Percentiles rank a stretch among this genome's conserved stretches.
phyloP scores from a whole-genome alignment of 441 rosid species.

The Erodium moschatum region DNA sequence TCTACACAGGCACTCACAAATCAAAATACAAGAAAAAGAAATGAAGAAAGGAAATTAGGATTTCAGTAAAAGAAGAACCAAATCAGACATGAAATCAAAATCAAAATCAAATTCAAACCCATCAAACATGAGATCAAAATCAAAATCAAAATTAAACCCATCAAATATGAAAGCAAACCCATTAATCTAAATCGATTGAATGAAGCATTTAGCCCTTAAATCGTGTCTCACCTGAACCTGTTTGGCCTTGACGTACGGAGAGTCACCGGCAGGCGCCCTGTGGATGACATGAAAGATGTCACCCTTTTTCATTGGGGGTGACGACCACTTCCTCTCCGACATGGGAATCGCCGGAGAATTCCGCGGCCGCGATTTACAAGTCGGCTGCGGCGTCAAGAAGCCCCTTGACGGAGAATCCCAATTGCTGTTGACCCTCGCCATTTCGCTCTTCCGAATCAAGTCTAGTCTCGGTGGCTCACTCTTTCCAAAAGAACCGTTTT shows the following conservation, averaged over 20 bases:
- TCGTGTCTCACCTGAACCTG: constrained; percentile 47
- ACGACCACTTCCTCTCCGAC: constrained; percentile 32
- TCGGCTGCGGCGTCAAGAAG: constrained; percentile 47
- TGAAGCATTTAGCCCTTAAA: background rate
- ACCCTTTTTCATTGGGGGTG: constrained; percentile 20
- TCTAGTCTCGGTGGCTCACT: background rate
- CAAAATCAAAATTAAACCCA: background rate
- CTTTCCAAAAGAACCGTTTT: background rate
- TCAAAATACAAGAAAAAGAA: background rate
- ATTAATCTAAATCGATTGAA: background rate
- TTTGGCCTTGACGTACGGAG: constrained; percentile 79
- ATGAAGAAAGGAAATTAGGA: background rate
- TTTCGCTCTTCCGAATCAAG: background rate
- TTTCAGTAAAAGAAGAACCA: background rate
- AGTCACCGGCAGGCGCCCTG: constrained; percentile 68
- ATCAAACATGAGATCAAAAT: background rate
- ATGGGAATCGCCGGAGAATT: constrained; percentile 23
- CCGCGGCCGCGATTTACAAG: constrained; percentile 25
- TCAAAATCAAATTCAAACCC: background rate
- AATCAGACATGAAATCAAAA: too few relatives aligned
- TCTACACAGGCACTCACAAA: background rate
- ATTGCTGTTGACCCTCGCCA: constrained; percentile 28
- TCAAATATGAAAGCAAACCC: background rate
- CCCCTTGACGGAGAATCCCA: constrained; percentile 21
- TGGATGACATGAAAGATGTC: constrained; percentile 54